Evolutionary conservation across 2,329 filamentous ascomycete genomes (phyloP), one percentile per base, ranked within the genome.

Genomic region (Alternaria sp.): DNA sequence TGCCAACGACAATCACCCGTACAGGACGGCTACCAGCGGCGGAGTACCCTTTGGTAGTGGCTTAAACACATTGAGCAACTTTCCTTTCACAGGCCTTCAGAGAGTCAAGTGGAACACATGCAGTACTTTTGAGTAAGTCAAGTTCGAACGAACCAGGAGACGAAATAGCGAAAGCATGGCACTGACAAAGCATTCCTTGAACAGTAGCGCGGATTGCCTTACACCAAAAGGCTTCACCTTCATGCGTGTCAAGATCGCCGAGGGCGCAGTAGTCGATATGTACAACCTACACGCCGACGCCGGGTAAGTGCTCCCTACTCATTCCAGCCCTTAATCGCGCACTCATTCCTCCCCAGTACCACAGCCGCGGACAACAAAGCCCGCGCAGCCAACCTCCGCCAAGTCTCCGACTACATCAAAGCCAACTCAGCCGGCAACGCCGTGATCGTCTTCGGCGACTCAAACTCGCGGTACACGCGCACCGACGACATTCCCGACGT

Each of bases 191-290:
- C 9, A 29, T 28, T 40, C 28, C 26, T 23, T 10, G 21, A 41
- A 56, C 34, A 85, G 83, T 0, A 81, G 81, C 0, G 67, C 73
- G 1, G 88, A 90, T 72, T 90, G 88, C 70, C 77, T 90, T 61
- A 90, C 88, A 0, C 88, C 87, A 23, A 90, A 90, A 74, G 88
- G 88, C 13, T 90, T 89, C 73, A 89, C 87, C 0, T 86, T 86
- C 46, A 89, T 90, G 86, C 83, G 86, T 11, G 74, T 84, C 39
- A 75, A 80, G 21, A 65, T 89, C 13, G 81, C 80, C 8, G 78
- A 80, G 34, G 82, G 82, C 14, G 81, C 86, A 7, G 88, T 84
- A 59, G 74, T 88, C 24, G 88, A 90, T 71, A 78, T 85, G 7
- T 90, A 90, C 78, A 90, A 90, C 71, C 68, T 90, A 6, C 88